Evolutionary conservation across 78 protist species (phyloP).

Genomic region (Dictyostelium citrinum): DNA sequence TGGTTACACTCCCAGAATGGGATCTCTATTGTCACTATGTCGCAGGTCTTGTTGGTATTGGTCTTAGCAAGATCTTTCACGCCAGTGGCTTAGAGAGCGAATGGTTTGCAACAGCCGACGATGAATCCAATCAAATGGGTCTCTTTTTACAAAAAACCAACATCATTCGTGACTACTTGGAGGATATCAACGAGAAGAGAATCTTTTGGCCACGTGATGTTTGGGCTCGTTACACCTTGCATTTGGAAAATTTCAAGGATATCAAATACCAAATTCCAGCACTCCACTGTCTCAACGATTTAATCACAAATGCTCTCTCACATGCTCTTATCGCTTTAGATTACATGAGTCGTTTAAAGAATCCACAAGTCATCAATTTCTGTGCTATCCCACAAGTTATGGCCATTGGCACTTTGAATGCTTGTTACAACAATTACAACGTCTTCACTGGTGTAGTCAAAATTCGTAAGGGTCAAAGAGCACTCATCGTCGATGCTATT

Average conservation of each 20-base stretch:
- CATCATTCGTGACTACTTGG: conserved; percentile 95
- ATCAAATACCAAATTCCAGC: conserved; percentile 70
- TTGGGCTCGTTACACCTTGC: conserved; percentile 69
- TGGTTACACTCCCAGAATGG: conserved; percentile 82
- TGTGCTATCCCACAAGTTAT: conserved; percentile 98
- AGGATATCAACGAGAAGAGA: conserved; percentile 91
- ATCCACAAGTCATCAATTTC: conserved; percentile 84
- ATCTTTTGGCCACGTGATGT: conserved; percentile 94
- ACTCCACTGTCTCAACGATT: conserved; percentile 90
- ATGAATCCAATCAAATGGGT: conserved; percentile 93
- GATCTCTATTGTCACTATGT: conserved; percentile 97
- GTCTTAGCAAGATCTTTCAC: conserved; percentile 87
- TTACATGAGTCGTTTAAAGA: conserved; percentile 83
- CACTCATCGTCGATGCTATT: conserved; percentile 56
- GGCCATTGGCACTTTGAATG: conserved; percentile 96
- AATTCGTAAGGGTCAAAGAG: conserved; percentile 92
- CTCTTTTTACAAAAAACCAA: conserved; percentile 96
- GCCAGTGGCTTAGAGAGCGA: conserved; percentile 87
- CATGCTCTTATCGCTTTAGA: conserved; percentile 85
- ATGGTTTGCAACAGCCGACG: conserved; percentile 63
- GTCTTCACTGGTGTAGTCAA: conserved; percentile 92
- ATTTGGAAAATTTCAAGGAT: conserved; percentile 40
- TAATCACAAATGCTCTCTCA: conserved; percentile 91
- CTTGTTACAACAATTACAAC: conserved; percentile 86
- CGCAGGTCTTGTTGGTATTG: conserved; percentile 98